These are phyloP conservation scores for Scenedesmus sp. DNA, from an alignment of 163 green algal genomes.

Conservation along the genomic window DNA sequence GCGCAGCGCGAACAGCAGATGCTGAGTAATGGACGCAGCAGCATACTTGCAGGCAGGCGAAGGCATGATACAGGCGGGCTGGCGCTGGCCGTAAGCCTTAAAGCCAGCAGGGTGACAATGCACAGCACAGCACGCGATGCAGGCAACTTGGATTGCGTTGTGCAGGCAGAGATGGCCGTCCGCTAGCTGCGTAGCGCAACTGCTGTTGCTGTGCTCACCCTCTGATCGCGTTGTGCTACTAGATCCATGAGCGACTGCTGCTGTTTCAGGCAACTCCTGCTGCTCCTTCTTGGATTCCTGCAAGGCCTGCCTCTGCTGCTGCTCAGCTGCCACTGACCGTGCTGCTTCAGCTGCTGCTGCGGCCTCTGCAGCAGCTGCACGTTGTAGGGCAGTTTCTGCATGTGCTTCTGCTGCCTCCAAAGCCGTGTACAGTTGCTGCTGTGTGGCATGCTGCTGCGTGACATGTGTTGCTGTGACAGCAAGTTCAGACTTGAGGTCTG, in stretches of 20 bases:
- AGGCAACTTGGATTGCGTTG: background rate
- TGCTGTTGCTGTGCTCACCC: background rate
- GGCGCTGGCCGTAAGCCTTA: too few species aligned
- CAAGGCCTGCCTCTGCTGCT: background rate
- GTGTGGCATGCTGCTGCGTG: background rate
- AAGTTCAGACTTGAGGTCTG: conserved; percentile 19
- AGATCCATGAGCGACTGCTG: conserved; percentile 33
- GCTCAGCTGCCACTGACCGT: background rate
- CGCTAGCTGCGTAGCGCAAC: background rate
- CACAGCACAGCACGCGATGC: background rate
- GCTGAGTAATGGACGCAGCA: background rate
- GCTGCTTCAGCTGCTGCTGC: background rate
- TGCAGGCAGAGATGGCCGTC: background rate
- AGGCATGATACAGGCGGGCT: background rate
- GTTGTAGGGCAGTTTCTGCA: background rate
- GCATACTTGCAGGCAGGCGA: background rate
- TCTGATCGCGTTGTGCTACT: conserved; percentile 21
- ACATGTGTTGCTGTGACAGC: background rate
- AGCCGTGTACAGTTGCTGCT: conserved; percentile 2
- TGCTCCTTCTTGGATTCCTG: background rate
- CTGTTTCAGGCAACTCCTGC: conserved; percentile 14
- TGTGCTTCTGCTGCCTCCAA: background rate
- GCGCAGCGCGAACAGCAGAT: background rate
- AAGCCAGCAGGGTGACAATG: too few species aligned
- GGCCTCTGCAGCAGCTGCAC: background rate